These are phyloP conservation scores for Lepiota brunneoincarnata DNA, from an alignment of 768 basidiomycete species.

Conservation along the genomic window DNA sequence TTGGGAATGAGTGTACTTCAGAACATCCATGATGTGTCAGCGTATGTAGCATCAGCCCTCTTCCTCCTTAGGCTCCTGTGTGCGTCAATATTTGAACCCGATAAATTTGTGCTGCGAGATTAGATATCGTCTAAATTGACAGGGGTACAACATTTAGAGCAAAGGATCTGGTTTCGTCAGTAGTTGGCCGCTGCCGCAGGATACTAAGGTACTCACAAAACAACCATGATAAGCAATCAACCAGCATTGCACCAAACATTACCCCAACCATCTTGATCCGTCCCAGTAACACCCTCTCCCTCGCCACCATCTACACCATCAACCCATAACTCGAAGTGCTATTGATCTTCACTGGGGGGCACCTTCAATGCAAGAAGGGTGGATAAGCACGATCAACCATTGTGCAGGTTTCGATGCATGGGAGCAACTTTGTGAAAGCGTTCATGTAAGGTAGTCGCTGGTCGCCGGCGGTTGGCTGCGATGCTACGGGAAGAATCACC, in stretches of 20 bases:
- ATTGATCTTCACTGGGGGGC: conserved; percentile 60
- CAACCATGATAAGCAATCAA: background rate
- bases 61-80: too few species aligned
- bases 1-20: too few species aligned
- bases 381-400: conserved; percentile 78
- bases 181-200: too few species aligned
- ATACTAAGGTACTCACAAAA: too few species aligned
- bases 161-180: too few species aligned
- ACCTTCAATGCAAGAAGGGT: conserved; percentile 63
- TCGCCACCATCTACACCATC: conserved; percentile 51
- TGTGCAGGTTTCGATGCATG: conserved; percentile 79
- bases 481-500: conserved; percentile 45
- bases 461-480: conserved; percentile 27
- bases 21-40: too few species aligned
- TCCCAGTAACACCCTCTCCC: conserved; percentile 50
- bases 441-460: conserved; percentile 51
- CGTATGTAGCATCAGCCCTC: too few species aligned
- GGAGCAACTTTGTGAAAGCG: conserved; percentile 62
- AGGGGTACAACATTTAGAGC: background rate
- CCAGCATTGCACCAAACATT: conserved; percentile 64
- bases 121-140: background rate
- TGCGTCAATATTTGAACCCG: too few species aligned
- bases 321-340: conserved; percentile 67
- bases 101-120: too few species aligned
- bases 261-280: conserved; percentile 63